Conservation (phyloP, 169 alveolate species). For the Babesia ovis region DNA sequence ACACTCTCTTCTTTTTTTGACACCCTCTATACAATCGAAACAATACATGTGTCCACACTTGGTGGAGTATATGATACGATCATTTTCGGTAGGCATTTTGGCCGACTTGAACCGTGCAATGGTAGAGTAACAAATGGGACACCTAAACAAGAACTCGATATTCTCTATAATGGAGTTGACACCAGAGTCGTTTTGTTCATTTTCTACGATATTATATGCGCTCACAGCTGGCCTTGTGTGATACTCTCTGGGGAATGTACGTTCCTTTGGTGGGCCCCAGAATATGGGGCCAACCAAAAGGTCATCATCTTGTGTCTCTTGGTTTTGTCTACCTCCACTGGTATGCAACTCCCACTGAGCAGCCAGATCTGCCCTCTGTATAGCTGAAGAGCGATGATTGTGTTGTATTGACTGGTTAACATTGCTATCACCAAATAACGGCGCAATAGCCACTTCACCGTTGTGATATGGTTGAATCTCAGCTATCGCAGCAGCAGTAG, state of each 20-base stretch:
- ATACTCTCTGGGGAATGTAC: conserved; percentile 33
- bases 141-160: conserved; percentile 59
- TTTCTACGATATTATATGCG: conserved; percentile 45
- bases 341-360: too few species aligned
- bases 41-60: conserved; percentile 69
- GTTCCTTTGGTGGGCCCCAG: conserved; percentile 37
- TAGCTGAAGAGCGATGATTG: too few species aligned
- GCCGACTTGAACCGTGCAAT: conserved; percentile 65
- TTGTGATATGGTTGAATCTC: too few species aligned
- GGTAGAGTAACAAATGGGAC: conserved; percentile 70
- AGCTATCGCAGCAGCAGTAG: too few species aligned
- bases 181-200: conserved; percentile 2
- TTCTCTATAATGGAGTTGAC: conserved; percentile 21
- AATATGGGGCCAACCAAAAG: conserved; percentile 53
- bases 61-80: conserved; percentile 65
- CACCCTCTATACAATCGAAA: conserved; percentile 64
- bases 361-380: too few species aligned
- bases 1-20: conserved; percentile 54
- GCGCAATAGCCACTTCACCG: too few species aligned
- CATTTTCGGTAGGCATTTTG: conserved; percentile 54
- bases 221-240: conserved; percentile 19
- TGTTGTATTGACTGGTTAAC: too few species aligned
- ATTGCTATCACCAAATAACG: too few species aligned
- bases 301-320: conserved; percentile 62
- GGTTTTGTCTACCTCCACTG: too few species aligned